Evolutionary conservation across 495 filamentous ascomycete genomes (phyloP), one percentile per base, ranked within the genome.

Genomic region (Venustampulla echinocandica): DNA sequence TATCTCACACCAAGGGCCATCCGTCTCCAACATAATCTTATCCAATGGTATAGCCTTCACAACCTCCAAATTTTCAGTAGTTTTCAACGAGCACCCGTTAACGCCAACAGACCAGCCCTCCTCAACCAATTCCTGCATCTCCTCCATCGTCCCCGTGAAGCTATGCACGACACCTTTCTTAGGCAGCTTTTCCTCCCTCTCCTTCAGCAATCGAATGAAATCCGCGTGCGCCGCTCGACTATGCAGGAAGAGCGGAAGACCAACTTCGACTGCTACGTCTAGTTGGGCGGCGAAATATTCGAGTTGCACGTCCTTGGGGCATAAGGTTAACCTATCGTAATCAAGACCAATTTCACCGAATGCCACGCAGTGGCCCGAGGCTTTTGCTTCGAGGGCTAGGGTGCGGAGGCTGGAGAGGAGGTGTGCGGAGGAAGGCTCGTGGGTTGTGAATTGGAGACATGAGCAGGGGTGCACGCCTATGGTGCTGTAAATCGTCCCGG

Each of bases 261-360:
- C 70, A 30, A 85, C 64, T 45, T 78, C 70, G 10, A 65, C 53
- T 0, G 88, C 90, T 10, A 96, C 69, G 19, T 83, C 78, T 0
- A 81, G 77, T 59, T 97, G 92, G 4, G 73, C 73, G 3, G 77
- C 76, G 60, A 98, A 98, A 49, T 86, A 93, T 53, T 84, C 81
- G 6, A 89, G 71, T 59, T 98, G 92, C 3, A 79, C 69, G 20
- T 87, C 82, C 38, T 79, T 82, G 1, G 77, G 70, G 55, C 79
- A 84, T 56, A 89, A 79, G 56, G 83, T 82, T 10, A 98, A 66
- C 2, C 92, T 77, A 64, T 98, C 92, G 60, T 97, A 98, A 65
- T 98, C 92, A 1, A 98, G 78, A 7, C 92, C 92, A 46, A 98
- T 87, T 60, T 98, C 92, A 33, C 92, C 92, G 60, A 96, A 94